These are phyloP conservation scores for Fusarium veterinarium DNA, from an alignment of 2,329 filamentous ascomycete genomes.

Conservation along the genomic window DNA sequence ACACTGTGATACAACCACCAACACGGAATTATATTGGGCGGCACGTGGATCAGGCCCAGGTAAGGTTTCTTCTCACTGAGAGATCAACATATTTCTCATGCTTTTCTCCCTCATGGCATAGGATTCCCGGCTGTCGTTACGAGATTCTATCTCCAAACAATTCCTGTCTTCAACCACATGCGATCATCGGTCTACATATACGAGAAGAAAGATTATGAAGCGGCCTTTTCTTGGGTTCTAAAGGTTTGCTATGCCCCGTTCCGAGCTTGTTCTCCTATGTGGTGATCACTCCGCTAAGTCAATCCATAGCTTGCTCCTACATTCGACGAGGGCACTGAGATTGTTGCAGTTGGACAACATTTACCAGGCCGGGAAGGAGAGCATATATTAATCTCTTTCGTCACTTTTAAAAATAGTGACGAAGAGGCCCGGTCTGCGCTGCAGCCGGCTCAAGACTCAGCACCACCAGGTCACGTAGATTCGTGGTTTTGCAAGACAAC, in stretches of 20 bases:
- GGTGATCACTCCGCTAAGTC: rapidly evolving
- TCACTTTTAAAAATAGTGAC: not conserved
- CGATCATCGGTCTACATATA: not conserved
- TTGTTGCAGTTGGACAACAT: not conserved
- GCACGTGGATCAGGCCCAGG: not conserved
- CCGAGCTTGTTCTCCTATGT: rapidly evolving
- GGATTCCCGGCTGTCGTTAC: not conserved
- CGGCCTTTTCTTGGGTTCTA: not conserved
- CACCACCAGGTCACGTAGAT: not conserved
- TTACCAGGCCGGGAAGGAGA: not conserved
- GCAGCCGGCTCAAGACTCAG: not conserved
- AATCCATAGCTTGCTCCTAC: not conserved
- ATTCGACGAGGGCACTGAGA: not conserved
- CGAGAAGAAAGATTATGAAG: not conserved
- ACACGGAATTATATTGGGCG: not conserved
- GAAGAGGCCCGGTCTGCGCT: not conserved
- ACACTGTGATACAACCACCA: not conserved
- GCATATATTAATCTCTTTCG: not conserved
- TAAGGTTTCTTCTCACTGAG: rapidly evolving
- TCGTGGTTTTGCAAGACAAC: not conserved
- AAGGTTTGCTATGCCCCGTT: not conserved
- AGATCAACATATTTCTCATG: rapidly evolving
- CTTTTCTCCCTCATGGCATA: not conserved
- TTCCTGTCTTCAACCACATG: not conserved
- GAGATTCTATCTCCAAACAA: not conserved